These are phyloP conservation scores for Peniophora sp. DNA, from an alignment of 1,284 basidiomycete genomes.

Conservation along the genomic window DNA sequence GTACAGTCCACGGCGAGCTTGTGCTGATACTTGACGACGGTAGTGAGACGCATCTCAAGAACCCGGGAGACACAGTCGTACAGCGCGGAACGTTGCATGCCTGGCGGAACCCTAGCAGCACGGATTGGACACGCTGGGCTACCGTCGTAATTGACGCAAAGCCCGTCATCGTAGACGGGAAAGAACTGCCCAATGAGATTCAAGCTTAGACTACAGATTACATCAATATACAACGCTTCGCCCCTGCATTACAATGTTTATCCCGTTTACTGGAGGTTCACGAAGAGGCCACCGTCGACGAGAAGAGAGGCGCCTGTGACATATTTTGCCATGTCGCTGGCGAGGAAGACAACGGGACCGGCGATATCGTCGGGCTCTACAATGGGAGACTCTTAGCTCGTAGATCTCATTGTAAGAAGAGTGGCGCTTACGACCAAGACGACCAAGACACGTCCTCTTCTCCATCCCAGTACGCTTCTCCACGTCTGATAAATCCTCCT, in stretches of 20 bases:
- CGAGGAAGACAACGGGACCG: slow-evolving; percentile 71
- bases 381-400: slow-evolving; percentile 1
- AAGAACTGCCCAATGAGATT: slow-evolving; percentile 10
- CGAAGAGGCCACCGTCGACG: slow-evolving; percentile 75
- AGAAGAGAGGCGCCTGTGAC: slow-evolving; percentile 64
- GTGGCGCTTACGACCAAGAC: slow-evolving; percentile 49
- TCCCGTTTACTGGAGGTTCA: slow-evolving; percentile 61
- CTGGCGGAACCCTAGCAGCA: slow-evolving; percentile 49
- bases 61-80: slow-evolving; percentile 48
- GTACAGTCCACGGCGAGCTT: slow-evolving; percentile 44
- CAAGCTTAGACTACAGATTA: not conserved
- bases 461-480: slow-evolving; percentile 61
- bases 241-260: not conserved
- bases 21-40: slow-evolving; percentile 51
- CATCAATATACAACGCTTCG: too few relatives aligned
- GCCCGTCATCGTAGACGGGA: slow-evolving; percentile 42
- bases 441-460: slow-evolving; percentile 57
- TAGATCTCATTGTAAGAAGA: not conserved
- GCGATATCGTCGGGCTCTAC: slow-evolving; percentile 67
- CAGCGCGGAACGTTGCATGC: slow-evolving; percentile 54
- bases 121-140: slow-evolving; percentile 42
- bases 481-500: slow-evolving; percentile 60
- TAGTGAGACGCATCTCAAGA: slow-evolving; percentile 40
- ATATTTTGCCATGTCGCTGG: slow-evolving; percentile 69
- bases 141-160: slow-evolving; percentile 47